Evolutionary conservation across 768 basidiomycete genomes (phyloP), one percentile per base, ranked within the genome.

Genomic region (Agaricus sinodeliciosus): DNA sequence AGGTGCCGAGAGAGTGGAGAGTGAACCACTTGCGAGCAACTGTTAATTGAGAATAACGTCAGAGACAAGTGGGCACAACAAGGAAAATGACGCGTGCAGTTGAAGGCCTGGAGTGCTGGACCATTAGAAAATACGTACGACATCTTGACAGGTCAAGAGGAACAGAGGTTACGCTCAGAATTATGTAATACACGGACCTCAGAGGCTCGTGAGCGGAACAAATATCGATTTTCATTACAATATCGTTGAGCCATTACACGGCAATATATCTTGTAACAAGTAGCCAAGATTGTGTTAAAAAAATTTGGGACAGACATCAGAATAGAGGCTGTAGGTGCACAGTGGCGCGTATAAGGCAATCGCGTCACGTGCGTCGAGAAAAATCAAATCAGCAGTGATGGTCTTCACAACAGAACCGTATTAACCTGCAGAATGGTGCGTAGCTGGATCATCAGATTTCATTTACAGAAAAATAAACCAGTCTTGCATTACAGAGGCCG

Each of bases 401-500:
- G 31, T 11, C 8, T 31, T 36, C 40, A 26, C 15, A 26, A 9
- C 35, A 35, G 43, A 44, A 31, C 40, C 37, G 19, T 36, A 41
- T 48, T 35, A 48, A n/a, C 9, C 39, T 11, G 13, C 31, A 47
- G 34, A 47, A 54, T 54, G 52, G 52, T 54, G 37, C 44, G 52
- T 12, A 16, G 4, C 15, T 28, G 6, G n/a, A 13, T 18, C 28
- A 28, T 19, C 9, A 31, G 25, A n/a, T 49, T 26, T 34, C 16
- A 3, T 22, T 4, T 8, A 15, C 25, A 7, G n/a, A 36, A 13
- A 16, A 16, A 36, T 13, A 44, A 22, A 9, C 3, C 8, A 4
- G n/a, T 36, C 4, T 15, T 16, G 35, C n/a, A 7, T 9, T 16
- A 18, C 56, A 87, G 86, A 77, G 85, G 65, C 85, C 85, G 31